Evolutionary conservation across 345 rosid species (phyloP).

Genomic region (Passiflora organensis): DNA sequence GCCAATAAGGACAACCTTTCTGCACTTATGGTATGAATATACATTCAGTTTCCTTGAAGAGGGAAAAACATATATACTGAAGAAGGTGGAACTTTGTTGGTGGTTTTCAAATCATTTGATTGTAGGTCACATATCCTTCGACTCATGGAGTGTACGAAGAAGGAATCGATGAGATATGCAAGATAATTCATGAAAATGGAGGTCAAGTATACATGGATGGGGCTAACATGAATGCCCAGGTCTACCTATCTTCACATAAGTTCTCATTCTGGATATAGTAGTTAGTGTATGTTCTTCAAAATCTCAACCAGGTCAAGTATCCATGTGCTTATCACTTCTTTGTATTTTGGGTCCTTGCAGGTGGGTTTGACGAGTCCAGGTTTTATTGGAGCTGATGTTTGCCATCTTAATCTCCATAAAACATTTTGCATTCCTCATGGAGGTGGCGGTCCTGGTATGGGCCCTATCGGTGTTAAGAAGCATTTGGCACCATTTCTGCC

Average conservation of each 20-base stretch:
- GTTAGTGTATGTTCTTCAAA: background rate
- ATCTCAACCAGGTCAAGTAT: no score
- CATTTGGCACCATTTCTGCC: constrained; percentile 96
- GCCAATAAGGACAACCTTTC: constrained; percentile 80
- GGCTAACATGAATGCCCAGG: constrained; percentile 99
- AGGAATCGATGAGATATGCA: constrained; percentile 91
- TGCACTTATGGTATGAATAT: constrained; percentile 64
- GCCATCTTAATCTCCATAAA: constrained; percentile 98
- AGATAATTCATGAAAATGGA: constrained; percentile 90
- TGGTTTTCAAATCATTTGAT: background rate
- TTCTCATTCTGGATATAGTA: background rate
- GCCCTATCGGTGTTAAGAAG: constrained; percentile 97
- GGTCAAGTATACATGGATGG: constrained; percentile 99
- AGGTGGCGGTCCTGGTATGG: constrained; percentile 99
- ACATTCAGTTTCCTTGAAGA: background rate
- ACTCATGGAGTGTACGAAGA: constrained; percentile 98
- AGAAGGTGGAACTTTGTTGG: background rate
- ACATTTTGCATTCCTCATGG: constrained; percentile 99
- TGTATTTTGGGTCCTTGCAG: constrained; percentile 26
- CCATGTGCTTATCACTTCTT: no score
- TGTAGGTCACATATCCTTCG: constrained; percentile 93
- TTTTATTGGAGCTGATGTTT: constrained; percentile 96
- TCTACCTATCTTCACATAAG: constrained; percentile 5
- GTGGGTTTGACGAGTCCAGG: constrained; percentile 99
- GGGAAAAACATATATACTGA: no score